Conservation (phyloP, 306 rosid species). For the Canavalia ensiformis region DNA sequence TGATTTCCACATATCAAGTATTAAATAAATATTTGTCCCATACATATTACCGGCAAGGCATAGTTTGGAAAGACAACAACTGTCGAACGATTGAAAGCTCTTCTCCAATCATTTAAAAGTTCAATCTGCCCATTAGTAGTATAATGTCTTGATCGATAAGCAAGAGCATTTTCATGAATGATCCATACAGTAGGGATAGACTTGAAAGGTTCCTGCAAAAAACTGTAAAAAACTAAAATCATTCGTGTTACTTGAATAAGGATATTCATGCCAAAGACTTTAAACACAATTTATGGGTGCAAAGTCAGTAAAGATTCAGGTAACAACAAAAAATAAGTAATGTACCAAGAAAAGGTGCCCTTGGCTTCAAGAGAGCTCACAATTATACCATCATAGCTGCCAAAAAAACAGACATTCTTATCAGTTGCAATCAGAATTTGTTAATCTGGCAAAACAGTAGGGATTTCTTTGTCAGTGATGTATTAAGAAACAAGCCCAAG, state of each 20-base stretch:
- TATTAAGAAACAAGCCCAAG: slow-evolving; percentile 7
- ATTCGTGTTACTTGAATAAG: slow-evolving; percentile 57
- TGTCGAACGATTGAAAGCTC: slow-evolving; percentile 86
- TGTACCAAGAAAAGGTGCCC: slow-evolving; percentile 90
- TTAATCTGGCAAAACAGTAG: slow-evolving; percentile 32
- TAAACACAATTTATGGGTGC: slow-evolving; percentile 11
- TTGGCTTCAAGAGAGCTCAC: slow-evolving; percentile 80
- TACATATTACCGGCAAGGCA: slow-evolving; percentile 82
- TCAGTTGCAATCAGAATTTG: slow-evolving; percentile 48
- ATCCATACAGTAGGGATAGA: slow-evolving; percentile 90
- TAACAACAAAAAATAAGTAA: slow-evolving; percentile 30
- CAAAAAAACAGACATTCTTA: slow-evolving; percentile 38
- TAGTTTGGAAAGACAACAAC: slow-evolving; percentile 95
- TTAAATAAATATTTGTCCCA: slow-evolving; percentile 33
- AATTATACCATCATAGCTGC: slow-evolving; percentile 91
- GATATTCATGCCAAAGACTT: slow-evolving; percentile 34
- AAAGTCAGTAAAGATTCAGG: slow-evolving; percentile 38
- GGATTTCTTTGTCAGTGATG: slow-evolving; percentile 19
- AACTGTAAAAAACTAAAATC: slow-evolving; percentile 78
- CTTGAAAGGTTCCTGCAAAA: slow-evolving; percentile 97
- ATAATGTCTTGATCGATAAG: slow-evolving; percentile 75
- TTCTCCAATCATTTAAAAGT: slow-evolving; percentile 89
- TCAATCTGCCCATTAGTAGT: slow-evolving; percentile 59
- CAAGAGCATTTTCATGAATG: slow-evolving; percentile 81
- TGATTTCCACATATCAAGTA: slow-evolving; percentile 21